Conservation (phyloP, 2,329 filamentous ascomycete genomes). For the Magnaporthiopsis rhizophila region DNA sequence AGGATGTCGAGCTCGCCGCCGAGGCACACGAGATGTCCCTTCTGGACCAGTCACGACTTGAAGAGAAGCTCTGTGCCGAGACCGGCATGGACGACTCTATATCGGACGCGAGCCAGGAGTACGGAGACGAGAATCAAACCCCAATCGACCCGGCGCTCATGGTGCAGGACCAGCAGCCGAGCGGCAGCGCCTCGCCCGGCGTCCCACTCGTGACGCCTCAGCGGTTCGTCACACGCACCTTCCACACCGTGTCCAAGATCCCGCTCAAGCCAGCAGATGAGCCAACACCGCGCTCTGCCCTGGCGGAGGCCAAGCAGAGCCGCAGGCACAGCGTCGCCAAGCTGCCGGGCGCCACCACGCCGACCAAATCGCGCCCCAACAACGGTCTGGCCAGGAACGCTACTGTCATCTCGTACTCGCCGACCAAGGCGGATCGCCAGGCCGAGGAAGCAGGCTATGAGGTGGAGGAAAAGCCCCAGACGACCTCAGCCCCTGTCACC, state of each 20-base stretch:
- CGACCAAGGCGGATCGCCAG: slow-evolving; percentile 30
- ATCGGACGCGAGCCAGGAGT: slow-evolving; percentile 57
- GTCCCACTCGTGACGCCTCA: slow-evolving; percentile 48
- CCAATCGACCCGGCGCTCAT: slow-evolving; percentile 40
- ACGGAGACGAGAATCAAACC: slow-evolving; percentile 57
- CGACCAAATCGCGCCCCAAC: slow-evolving; percentile 12
- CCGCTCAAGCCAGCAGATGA: slow-evolving; percentile 63
- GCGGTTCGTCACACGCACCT: slow-evolving; percentile 39
- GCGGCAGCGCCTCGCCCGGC: slow-evolving; percentile 14
- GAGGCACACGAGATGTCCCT: slow-evolving; percentile 55
- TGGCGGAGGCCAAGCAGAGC: slow-evolving; percentile 26
- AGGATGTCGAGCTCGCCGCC: slow-evolving; percentile 48
- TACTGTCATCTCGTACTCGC: slow-evolving; percentile 47
- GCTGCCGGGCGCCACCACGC: slow-evolving; percentile 33
- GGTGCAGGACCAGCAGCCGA: slow-evolving; percentile 10
- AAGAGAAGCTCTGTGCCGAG: slow-evolving; percentile 24
- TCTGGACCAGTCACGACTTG: slow-evolving; percentile 34
- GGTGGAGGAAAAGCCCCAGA: slow-evolving; percentile 8
- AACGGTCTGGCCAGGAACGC: slow-evolving; percentile 36
- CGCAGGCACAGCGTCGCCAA: slow-evolving; percentile 44
- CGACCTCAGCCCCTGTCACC: slow-evolving; percentile 27
- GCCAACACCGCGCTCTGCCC: slow-evolving; percentile 36
- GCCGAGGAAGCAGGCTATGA: slow-evolving; percentile 14
- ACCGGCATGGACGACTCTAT: slow-evolving; percentile 32
- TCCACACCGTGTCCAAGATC: slow-evolving; percentile 70